Evolutionary conservation across 1,139 yeast species (phyloP), one percentile per base, ranked within the genome.

Genomic region (Arxiozyma heterogenica): DNA sequence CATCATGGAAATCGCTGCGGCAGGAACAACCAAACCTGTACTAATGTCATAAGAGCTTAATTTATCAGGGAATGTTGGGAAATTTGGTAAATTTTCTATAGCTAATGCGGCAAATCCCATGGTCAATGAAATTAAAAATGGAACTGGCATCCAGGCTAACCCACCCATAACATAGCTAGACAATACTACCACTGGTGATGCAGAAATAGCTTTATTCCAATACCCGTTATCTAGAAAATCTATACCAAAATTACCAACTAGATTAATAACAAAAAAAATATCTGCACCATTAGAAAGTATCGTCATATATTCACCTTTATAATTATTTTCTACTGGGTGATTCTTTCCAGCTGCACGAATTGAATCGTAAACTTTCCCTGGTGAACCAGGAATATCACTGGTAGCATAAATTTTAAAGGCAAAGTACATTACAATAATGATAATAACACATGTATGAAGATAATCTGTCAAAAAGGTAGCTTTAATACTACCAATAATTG

Each of bases 131-230:
- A 83, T 78, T 54, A 86, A 77, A 74, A 84, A 84, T 43, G 96
- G 96, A 59, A 89, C 83, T 11, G 95, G 93, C 67, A 87, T 85
- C 96, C 96, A 90, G 0, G 93, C 84, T 53, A 89, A 69, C n/a
- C 96, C 96, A 55, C 96, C 96, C 60, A 87, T 71, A 41, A 88
- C 82, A 68, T 90, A 89, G 20, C 96, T 96, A n/a, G 94, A 93
- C 63, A 89, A 75, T 38, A 95, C 88, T 43, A 94, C 83, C 3
- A 82, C 85, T 20, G 96, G 94, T 58, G 83, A 77, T 15, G 95
- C 86, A 49, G 95, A 91, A 69, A 89, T 86, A 6, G 95, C 95
- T 72, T 86, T 86, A 72, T 86, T 86, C 83, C 91, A 89, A 72
- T 89, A 90, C 45, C 95, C 95, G 62, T 86, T 86, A 68, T 89